Conservation (phyloP, 306 rosid species). For the Trichosanthes cucumerina region DNA sequence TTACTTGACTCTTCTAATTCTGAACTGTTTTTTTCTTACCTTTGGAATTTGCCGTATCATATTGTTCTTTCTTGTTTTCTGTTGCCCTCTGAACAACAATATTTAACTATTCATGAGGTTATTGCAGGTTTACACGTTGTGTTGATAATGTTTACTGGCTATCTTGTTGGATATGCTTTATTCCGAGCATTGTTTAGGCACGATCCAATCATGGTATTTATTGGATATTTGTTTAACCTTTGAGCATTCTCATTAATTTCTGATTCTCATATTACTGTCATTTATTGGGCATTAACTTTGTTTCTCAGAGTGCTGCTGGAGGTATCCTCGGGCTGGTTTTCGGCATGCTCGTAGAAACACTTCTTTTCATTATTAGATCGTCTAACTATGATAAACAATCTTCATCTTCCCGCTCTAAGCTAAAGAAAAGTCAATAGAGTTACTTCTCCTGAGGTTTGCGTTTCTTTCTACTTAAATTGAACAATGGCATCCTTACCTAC, state of each 20-base stretch:
- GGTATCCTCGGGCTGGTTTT: slow-evolving; percentile 76
- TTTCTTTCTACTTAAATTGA: neutral
- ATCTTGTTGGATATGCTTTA: slow-evolving; percentile 62
- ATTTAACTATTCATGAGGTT: neutral
- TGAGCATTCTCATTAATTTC: neutral
- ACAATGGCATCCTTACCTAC: neutral
- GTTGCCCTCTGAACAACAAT: neutral
- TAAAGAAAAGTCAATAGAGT: slow-evolving; percentile 59
- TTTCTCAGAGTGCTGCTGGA: slow-evolving; percentile 75
- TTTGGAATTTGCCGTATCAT: neutral
- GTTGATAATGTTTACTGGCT: slow-evolving; percentile 79
- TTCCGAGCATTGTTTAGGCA: slow-evolving; percentile 76
- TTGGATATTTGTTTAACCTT: neutral
- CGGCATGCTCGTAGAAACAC: slow-evolving; percentile 87
- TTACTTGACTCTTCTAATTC: neutral
- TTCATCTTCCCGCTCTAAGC: slow-evolving; percentile 32
- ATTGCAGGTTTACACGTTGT: slow-evolving; percentile 70
- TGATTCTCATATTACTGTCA: neutral
- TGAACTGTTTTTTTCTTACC: neutral
- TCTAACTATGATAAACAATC: slow-evolving; percentile 28
- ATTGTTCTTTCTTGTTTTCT: neutral
- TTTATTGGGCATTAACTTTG: neutral
- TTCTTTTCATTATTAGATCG: slow-evolving; percentile 66
- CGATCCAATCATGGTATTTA: slow-evolving; percentile 58
- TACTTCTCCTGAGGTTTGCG: neutral